Base-by-base conservation (phyloP, 371 early-diverging fungal genomes). In the Mucor racemosus region DNA sequence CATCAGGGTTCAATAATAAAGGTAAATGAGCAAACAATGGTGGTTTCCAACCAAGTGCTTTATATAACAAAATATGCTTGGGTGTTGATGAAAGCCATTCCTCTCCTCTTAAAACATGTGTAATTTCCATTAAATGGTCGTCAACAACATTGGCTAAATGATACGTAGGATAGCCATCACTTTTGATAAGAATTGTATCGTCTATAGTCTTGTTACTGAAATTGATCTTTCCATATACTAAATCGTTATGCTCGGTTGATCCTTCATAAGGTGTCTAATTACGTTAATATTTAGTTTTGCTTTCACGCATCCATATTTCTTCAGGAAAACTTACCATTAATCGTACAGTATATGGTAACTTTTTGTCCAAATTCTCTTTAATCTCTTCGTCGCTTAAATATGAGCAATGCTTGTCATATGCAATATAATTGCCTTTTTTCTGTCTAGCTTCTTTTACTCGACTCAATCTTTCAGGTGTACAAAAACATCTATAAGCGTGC, bases 111-210 rank as follows among this genome's bases (percentile, higher is more conserved):
- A 98, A 72, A 8, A 98, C 97, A 72, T 96, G 96, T 0, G 95
- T 91, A 34, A 98, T 94, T 8, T 82, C 81, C 97, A 98, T 97
- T 17, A 84, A 57, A 67, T 94, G 92, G 67, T 98, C 98, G 71
- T 98, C 98, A 0, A 97, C 94, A 1, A 96, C 97, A 69, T 95
- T 96, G 7, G 98, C 98, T 34, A 98, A 81, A 71, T 98, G 98
- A 72, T 98, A 98, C 0, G 98, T 98, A 0, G 98, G 96, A 54
- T 84, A 87, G 4, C 97, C 97, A 74, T 96, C 96, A 66, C 95
- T 92, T 72, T 98, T 98, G 58, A 98, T 73, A 38, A 98, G 69
- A 55, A 98, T 90, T 5, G 91, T 85, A 73, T 98, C 98, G 62
- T 97, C 97, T n/a, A 94, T 80, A 4, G 85, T 84, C 38, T 84